Evolutionary conservation across 2,329 filamentous ascomycete genomes (phyloP).

Genomic region (Graphiopsis chlorocephala): DNA sequence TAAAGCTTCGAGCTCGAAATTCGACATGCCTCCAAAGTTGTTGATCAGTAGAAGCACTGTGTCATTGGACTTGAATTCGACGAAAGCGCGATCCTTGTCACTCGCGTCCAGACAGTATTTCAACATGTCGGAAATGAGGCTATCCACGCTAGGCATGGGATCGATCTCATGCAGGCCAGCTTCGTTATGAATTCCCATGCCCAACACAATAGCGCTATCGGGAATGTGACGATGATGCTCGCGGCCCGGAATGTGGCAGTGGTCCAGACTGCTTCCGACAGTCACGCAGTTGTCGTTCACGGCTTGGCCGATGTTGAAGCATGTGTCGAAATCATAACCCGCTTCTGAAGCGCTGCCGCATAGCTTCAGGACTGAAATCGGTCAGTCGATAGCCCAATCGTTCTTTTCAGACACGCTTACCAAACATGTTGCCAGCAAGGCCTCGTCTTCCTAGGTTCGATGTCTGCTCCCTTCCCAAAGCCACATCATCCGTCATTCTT

Average conservation of each 20-base stretch:
- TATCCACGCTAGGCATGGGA: constrained; percentile 49
- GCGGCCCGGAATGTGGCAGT: constrained; percentile 53
- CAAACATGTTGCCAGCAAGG: constrained; percentile 47
- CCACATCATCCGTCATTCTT: constrained; percentile 50
- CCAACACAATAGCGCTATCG: constrained; percentile 37
- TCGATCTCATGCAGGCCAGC: constrained; percentile 47
- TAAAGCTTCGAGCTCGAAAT: constrained; percentile 49
- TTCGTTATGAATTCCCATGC: constrained; percentile 54
- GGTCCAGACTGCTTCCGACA: constrained; percentile 51
- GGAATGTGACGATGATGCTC: constrained; percentile 48
- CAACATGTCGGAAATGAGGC: constrained; percentile 49
- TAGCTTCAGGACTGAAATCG: constrained; percentile 45
- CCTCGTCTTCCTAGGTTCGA: constrained; percentile 50
- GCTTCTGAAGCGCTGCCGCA: constrained; percentile 46
- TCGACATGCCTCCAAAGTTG: constrained; percentile 50
- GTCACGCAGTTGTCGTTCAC: constrained; percentile 48
- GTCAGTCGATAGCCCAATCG: constrained; percentile 17
- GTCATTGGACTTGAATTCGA: constrained; percentile 46
- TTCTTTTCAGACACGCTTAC: not conserved
- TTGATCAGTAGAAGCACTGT: constrained; percentile 48
- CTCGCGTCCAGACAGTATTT: constrained; percentile 47
- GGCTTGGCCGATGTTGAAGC: constrained; percentile 44
- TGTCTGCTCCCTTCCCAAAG: constrained; percentile 48
- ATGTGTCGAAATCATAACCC: constrained; percentile 45
- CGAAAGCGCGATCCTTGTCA: constrained; percentile 50